Percentiles rank a stretch among this genome's conserved stretches.
Evolutionary conservation across 2,329 filamentous ascomycete species (phyloP).

Genomic region (Blastomyces gilchristii): DNA sequence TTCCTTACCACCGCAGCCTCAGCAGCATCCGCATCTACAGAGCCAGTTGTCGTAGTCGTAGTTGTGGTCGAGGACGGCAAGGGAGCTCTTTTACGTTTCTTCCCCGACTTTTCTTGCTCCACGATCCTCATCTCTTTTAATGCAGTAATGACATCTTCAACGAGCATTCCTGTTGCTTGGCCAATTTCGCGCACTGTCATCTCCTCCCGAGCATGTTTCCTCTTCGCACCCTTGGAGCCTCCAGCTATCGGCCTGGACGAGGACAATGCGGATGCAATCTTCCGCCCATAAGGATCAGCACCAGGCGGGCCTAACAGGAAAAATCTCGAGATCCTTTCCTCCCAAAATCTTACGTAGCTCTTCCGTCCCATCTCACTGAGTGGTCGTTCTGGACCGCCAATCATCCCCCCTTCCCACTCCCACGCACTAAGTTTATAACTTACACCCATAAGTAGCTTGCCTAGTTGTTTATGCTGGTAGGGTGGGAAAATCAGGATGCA

Average conservation of each 20-base stretch:
- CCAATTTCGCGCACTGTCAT: constrained; percentile 64
- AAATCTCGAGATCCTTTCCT: constrained; percentile 66
- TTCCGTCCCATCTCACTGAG: constrained; percentile 74
- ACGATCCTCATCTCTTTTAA: constrained; percentile 71
- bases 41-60: background rate
- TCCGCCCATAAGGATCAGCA: constrained; percentile 20
- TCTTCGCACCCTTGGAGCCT: constrained; percentile 32
- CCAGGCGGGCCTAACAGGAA: constrained; percentile 34
- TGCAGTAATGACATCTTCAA: constrained; percentile 70
- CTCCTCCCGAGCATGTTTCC: constrained; percentile 34
- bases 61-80: background rate
- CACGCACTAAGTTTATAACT: constrained; percentile 84
- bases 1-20: constrained; percentile 42
- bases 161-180: constrained; percentile 67
- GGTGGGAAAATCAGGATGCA: constrained; percentile 95
- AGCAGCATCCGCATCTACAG: constrained; percentile 10
- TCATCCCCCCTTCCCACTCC: constrained; percentile 53
- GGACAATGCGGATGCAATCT: background rate
- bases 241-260: background rate
- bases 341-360: constrained; percentile 81
- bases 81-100: constrained; percentile 41
- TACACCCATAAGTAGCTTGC: constrained; percentile 79
- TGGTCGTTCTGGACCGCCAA: constrained; percentile 90
- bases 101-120: constrained; percentile 41
- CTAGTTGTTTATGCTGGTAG: constrained; percentile 84